Conservation (phyloP, 2,329 filamentous ascomycete genomes). For the Alternaria gaisen region DNA sequence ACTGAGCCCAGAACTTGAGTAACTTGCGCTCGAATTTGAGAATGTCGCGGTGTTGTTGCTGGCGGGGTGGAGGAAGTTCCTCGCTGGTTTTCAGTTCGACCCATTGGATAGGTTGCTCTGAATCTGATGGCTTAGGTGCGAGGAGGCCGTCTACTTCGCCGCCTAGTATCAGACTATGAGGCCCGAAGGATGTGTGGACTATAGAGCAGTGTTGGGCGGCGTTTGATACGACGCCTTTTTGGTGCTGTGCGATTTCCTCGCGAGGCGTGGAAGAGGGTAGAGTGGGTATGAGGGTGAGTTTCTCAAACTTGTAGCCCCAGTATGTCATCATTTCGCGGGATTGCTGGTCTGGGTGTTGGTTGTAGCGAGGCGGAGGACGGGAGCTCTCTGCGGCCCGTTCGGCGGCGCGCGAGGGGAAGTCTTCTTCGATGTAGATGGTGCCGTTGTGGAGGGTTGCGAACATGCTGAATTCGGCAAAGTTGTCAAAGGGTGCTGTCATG, state of each 20-base stretch:
- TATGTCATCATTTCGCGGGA: constrained; percentile 87
- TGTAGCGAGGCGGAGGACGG: constrained; percentile 31
- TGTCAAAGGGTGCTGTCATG: constrained; percentile 83
- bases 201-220: constrained; percentile 95
- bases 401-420: constrained; percentile 75
- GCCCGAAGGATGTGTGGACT: constrained; percentile 86
- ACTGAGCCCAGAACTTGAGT: constrained; percentile 96
- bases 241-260: constrained; percentile 80
- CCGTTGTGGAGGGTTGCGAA: constrained; percentile 92
- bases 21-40: constrained; percentile 87
- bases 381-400: constrained; percentile 60
- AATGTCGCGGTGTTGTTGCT: constrained; percentile 69
- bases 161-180: constrained; percentile 77
- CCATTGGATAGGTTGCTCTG: constrained; percentile 73
- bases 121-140: constrained; percentile 27
- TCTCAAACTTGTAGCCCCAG: constrained; percentile 99
- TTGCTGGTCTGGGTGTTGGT: constrained; percentile 61
- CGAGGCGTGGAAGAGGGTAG: constrained; percentile 82
- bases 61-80: constrained; percentile 61
- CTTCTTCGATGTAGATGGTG: constrained; percentile 84
- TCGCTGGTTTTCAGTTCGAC: constrained; percentile 94
- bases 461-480: constrained; percentile 88
- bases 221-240: constrained; percentile 79
- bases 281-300: constrained; percentile 76
- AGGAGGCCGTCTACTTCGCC: constrained; percentile 88